phyloP scores from a whole-genome alignment of 176 grass and related monocot genomes.

The Zoysia pacifica region DNA sequence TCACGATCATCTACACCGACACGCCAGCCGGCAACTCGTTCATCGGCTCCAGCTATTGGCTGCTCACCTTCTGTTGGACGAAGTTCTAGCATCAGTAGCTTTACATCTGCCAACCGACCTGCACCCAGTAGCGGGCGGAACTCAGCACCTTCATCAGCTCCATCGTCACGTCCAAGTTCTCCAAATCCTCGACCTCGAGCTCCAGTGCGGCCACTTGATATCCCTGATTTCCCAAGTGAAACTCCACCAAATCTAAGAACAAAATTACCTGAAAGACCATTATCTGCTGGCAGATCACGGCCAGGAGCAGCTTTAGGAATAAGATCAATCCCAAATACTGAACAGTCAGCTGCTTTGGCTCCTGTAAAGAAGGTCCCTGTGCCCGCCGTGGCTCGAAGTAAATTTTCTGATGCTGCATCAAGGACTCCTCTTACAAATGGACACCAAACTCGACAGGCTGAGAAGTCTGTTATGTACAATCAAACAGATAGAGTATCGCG shows the following conservation, averaged over 20 bases:
- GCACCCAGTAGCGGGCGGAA: constrained; percentile 54
- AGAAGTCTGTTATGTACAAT: constrained; percentile 55
- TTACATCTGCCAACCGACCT: constrained; percentile 50
- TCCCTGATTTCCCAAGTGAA: constrained; percentile 88
- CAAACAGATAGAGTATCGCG: constrained; percentile 44
- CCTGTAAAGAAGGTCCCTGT: constrained; percentile 58
- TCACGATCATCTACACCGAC: constrained; percentile 83
- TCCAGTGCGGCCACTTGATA: constrained; percentile 82
- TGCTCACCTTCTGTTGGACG: constrained; percentile 76
- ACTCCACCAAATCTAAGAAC: constrained; percentile 88
- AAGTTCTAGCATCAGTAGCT: constrained; percentile 43
- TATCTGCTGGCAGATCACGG: constrained; percentile 82
- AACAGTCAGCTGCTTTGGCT: constrained; percentile 47
- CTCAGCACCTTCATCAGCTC: constrained; percentile 74
- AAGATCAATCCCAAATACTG: constrained; percentile 55
- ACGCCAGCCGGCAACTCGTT: constrained; percentile 52
- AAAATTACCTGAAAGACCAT: constrained; percentile 85
- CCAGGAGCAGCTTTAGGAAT: constrained; percentile 68
- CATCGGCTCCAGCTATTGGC: constrained; percentile 47
- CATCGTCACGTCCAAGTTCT: constrained; percentile 80
- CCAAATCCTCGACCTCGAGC: constrained; percentile 64
- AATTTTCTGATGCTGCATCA: constrained; percentile 73
- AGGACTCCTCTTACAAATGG: constrained; percentile 66
- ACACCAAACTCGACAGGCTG: constrained; percentile 53
- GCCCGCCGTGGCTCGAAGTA: constrained; percentile 68